phyloP scores from a whole-genome alignment of 495 filamentous ascomycete species.

The Pseudomonodictys pantanalensis region DNA sequence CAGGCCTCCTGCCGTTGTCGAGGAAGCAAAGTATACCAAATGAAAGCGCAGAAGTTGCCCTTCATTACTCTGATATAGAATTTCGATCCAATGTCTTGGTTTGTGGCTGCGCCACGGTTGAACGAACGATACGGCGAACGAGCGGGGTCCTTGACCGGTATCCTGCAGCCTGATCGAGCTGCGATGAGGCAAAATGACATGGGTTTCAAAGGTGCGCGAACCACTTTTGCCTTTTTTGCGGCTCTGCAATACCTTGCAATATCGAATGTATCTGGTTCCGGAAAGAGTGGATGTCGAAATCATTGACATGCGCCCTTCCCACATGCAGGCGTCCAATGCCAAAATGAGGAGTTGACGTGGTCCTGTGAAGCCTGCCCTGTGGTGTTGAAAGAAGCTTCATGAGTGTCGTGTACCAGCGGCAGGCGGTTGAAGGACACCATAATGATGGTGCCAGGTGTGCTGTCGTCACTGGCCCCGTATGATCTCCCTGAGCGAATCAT shows the following conservation, averaged over 20 bases:
- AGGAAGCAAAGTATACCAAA: too few species aligned
- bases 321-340: conserved; percentile 7
- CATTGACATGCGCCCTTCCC: conserved; percentile 1
- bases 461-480: conserved; percentile 12
- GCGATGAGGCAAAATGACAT: background rate
- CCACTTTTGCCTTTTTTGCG: conserved; percentile 4
- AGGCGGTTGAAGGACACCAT: conserved; percentile 22
- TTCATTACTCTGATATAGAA: too few species aligned
- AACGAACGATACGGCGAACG: too few species aligned
- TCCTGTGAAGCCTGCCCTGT: background rate
- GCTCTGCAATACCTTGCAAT: background rate
- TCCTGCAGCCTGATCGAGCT: background rate
- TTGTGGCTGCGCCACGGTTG: too few species aligned
- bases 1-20: too few species aligned
- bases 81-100: too few species aligned
- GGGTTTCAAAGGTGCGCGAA: background rate
- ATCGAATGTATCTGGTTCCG: background rate
- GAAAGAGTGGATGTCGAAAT: background rate
- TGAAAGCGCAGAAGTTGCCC: too few species aligned
- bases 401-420: background rate
- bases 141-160: conserved; percentile 3
- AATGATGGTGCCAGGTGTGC: conserved; percentile 16
- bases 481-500: conserved; percentile 16
- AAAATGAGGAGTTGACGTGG: background rate
- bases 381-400: background rate